phyloP scores from a whole-genome alignment of 2,329 filamentous ascomycete genomes.

The Trichoderma arundinaceum region DNA sequence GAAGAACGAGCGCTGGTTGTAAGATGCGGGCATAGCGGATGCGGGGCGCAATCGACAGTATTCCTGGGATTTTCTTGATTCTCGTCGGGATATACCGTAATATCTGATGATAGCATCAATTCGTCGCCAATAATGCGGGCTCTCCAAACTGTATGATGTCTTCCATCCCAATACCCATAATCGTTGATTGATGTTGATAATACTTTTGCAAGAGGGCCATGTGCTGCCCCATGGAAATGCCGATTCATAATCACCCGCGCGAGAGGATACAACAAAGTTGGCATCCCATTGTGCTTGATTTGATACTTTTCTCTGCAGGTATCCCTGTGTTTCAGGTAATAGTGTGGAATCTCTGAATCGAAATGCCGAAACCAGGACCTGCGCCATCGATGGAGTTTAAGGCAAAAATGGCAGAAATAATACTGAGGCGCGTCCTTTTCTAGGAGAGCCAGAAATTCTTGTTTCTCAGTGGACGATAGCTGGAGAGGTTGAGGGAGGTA shows the following conservation, averaged over 20 bases:
- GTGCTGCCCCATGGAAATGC: slow-evolving; percentile 31
- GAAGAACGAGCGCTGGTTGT: background rate
- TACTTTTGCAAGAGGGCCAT: slow-evolving; percentile 18
- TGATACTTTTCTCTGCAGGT: slow-evolving; percentile 4
- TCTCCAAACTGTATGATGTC: slow-evolving; percentile 3
- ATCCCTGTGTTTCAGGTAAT: background rate
- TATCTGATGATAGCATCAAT: slow-evolving; percentile 24
- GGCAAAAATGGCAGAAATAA: slow-evolving; percentile 29
- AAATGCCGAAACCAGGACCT: slow-evolving; percentile 5
- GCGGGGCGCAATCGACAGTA: background rate
- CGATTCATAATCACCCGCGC: slow-evolving; percentile 33
- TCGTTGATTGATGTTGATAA: slow-evolving; percentile 3
- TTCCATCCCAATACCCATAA: background rate
- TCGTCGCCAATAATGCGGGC: slow-evolving; percentile 32
- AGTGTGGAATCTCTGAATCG: background rate
- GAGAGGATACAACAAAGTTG: slow-evolving; percentile 25
- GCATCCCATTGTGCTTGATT: background rate
- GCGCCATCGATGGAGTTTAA: slow-evolving; percentile 30
- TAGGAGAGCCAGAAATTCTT: slow-evolving; percentile 27
- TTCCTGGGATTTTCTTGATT: slow-evolving; percentile 3
- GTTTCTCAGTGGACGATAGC: slow-evolving; percentile 7
- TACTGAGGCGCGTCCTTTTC: slow-evolving; percentile 28
- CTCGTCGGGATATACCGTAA: background rate
- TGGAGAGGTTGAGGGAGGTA: slow-evolving; percentile 13
- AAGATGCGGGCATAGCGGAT: background rate